These are phyloP conservation scores for Dentiscutata heterogama DNA, from an alignment of 371 early-diverging fungal genomes.

Conservation along the genomic window DNA sequence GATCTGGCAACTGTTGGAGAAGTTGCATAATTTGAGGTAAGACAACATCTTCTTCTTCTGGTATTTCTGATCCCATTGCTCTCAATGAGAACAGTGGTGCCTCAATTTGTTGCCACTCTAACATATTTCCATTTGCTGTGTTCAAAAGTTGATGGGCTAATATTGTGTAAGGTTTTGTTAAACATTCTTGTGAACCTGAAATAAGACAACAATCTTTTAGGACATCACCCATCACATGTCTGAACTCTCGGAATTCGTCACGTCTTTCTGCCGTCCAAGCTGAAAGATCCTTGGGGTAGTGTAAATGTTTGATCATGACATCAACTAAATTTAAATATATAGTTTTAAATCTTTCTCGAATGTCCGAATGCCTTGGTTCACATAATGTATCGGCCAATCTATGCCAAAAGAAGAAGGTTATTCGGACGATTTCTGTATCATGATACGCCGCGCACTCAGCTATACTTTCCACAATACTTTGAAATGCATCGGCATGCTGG, in stretches of 20 bases:
- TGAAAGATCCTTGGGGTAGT: slow-evolving; percentile 78
- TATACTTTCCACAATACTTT: slow-evolving; percentile 78
- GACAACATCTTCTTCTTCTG: slow-evolving; percentile 72
- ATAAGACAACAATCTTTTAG: slow-evolving; percentile 93
- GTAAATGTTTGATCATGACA: slow-evolving; percentile 84
- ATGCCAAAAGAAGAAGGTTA: slow-evolving; percentile 92
- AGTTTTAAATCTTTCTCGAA: slow-evolving; percentile 63
- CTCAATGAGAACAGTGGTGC: slow-evolving; percentile 94
- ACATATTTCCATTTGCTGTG: slow-evolving; percentile 51
- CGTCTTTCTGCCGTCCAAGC: slow-evolving; percentile 85
- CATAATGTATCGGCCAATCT: slow-evolving; percentile 74
- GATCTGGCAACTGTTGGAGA: slow-evolving; percentile 84
- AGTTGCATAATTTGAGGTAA: slow-evolving; percentile 92
- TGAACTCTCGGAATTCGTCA: slow-evolving; percentile 94
- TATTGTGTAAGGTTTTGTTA: slow-evolving; percentile 73
- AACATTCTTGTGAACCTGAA: slow-evolving; percentile 78
- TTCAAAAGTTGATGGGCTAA: slow-evolving; percentile 54
- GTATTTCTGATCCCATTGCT: slow-evolving; percentile 90
- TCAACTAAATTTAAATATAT: slow-evolving; percentile 81
- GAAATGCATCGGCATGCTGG: slow-evolving; percentile 69
- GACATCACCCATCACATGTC: slow-evolving; percentile 97
- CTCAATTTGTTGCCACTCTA: slow-evolving; percentile 93
- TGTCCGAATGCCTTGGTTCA: slow-evolving; percentile 57
- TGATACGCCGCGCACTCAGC: slow-evolving; percentile 74
- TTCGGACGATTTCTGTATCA: slow-evolving; percentile 76